Percentiles rank a stretch among this genome's conserved stretches.
phyloP scores from a whole-genome alignment of 179 eudicot species.

The Heliamphora pulchella region DNA sequence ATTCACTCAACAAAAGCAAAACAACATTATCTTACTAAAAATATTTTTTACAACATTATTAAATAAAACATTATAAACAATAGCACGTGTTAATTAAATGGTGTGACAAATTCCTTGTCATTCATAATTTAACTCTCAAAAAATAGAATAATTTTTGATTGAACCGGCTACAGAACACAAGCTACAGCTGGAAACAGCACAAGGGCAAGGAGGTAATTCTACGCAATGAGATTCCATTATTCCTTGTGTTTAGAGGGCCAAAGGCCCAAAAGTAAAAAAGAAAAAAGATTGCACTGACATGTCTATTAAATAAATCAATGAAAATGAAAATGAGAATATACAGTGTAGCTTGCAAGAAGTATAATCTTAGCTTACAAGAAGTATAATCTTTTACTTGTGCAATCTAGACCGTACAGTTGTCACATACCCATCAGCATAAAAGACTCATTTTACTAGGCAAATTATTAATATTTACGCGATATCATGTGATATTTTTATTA shows the following conservation, averaged over 20 bases:
- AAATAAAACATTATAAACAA: no score
- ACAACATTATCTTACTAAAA: no score
- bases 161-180: no score
- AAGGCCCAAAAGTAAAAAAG: conserved; percentile 18
- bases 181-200: conserved; percentile 33
- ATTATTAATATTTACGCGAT: no score
- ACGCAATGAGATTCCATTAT: conserved; percentile 30
- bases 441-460: no score
- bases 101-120: no score
- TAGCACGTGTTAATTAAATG: no score
- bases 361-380: not conserved
- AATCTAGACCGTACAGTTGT: conserved; percentile 14
- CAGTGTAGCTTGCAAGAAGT: not conserved
- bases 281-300: conserved; percentile 36
- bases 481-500: no score
- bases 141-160: no score
- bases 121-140: no score
- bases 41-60: no score
- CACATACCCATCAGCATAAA: not conserved
- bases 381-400: not conserved
- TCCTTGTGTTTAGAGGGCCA: conserved; percentile 24
- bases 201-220: conserved; percentile 30
- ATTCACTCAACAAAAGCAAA: not conserved
- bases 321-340: not conserved
- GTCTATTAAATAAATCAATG: not conserved